Conservation (phyloP, 176 grass and related monocot species). For the Zoysia japonica region DNA sequence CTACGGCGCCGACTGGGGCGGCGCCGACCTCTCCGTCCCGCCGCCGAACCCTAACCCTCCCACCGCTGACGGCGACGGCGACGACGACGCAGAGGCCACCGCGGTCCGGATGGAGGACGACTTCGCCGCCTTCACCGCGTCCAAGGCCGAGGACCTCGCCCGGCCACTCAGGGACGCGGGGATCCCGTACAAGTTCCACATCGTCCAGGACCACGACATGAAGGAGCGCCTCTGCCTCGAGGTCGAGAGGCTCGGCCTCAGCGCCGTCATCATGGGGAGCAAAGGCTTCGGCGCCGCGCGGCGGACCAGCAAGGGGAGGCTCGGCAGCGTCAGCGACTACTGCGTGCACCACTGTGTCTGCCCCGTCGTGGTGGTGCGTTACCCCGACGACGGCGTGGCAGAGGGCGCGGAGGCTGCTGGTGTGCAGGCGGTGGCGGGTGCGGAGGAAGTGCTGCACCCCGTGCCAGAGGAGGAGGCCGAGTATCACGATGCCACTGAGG, state of each 20-base stretch:
- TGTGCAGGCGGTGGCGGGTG: neutral
- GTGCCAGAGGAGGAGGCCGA: conserved; percentile 85
- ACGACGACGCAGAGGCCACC: conserved; percentile 56
- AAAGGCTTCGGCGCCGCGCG: conserved; percentile 74
- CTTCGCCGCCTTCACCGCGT: conserved; percentile 66
- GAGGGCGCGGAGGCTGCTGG: conserved; percentile 28
- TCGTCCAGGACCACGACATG: conserved; percentile 97
- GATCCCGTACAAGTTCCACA: conserved; percentile 90
- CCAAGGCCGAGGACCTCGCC: conserved; percentile 77
- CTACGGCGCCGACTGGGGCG: conserved; percentile 96
- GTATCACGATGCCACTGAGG: conserved; percentile 76
- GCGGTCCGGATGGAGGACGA: conserved; percentile 79
- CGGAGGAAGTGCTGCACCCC: conserved; percentile 60
- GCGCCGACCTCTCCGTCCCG: conserved; percentile 64
- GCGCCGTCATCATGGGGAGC: conserved; percentile 97
- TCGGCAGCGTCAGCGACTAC: conserved; percentile 96
- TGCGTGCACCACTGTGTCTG: conserved; percentile 95
- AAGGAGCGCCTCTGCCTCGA: conserved; percentile 98
- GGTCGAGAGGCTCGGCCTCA: conserved; percentile 87
- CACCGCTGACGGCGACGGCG: conserved; percentile 16
- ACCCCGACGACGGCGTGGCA: conserved; percentile 50
- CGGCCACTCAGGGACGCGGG: conserved; percentile 67
- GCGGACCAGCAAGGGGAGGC: conserved; percentile 69
- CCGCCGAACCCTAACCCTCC: conserved; percentile 13
- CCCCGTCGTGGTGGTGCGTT: conserved; percentile 89